phyloP scores from a whole-genome alignment of 169 alveolate genomes.

The Perkinsus olseni region DNA sequence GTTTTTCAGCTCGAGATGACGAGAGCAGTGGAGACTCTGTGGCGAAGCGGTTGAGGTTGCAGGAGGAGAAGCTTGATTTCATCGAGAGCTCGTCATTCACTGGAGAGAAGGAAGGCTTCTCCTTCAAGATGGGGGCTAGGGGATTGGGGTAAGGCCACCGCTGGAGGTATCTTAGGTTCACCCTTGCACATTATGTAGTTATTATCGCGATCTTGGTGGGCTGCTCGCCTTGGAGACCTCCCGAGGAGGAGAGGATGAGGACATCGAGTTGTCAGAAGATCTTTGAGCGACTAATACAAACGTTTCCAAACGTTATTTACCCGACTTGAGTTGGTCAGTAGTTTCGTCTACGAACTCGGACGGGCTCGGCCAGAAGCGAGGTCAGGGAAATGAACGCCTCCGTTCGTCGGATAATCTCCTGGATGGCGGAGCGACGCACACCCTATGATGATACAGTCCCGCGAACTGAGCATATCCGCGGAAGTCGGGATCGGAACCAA shows the following conservation, averaged over 20 bases:
- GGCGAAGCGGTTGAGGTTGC: not conserved
- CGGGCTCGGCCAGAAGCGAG: too few relatives aligned
- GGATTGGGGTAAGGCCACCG: not conserved
- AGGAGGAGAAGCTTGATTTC: not conserved
- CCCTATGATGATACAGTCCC: too few relatives aligned
- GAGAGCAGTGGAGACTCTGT: not conserved
- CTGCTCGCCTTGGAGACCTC: not conserved
- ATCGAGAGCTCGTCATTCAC: not conserved
- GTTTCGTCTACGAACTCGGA: too few relatives aligned
- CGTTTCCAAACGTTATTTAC: not conserved
- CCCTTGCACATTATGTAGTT: not conserved
- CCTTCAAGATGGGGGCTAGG: not conserved
- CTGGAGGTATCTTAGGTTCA: too few relatives aligned
- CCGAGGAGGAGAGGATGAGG: not conserved
- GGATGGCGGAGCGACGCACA: too few relatives aligned
- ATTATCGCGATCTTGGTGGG: not conserved
- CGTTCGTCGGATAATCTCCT: too few relatives aligned
- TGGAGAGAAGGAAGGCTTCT: not conserved
- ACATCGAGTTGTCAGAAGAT: not conserved
- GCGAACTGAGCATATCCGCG: too few relatives aligned
- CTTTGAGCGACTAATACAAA: not conserved
- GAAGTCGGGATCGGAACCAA: too few relatives aligned
- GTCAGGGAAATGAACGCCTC: too few relatives aligned
- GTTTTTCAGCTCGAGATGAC: not conserved
- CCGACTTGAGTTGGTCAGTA: too few relatives aligned